Conservation (phyloP, 2,329 filamentous ascomycete genomes). For the Fusarium continuum region DNA sequence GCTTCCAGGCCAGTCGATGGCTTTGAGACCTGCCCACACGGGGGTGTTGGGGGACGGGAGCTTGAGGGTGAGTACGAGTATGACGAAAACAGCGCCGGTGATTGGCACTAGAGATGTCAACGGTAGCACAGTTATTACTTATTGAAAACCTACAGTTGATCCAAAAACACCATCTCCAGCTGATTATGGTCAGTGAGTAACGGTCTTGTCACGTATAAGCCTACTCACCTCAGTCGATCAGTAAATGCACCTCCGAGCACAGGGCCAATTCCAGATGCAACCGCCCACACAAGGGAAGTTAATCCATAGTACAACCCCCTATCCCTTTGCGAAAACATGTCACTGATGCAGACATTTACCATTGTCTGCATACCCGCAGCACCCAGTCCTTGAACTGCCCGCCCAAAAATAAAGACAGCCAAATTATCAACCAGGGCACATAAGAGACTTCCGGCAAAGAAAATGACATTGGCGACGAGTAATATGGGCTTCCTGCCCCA, state of each 20-base stretch:
- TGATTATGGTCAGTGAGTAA: not conserved
- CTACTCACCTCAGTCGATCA: slow-evolving; percentile 60
- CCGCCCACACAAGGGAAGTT: slow-evolving; percentile 72
- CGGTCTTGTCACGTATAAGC: fast-evolving
- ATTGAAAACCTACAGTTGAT: slow-evolving; percentile 56
- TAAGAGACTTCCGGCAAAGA: slow-evolving; percentile 62
- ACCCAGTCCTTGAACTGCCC: slow-evolving; percentile 62
- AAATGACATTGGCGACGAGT: slow-evolving; percentile 57
- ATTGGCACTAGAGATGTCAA: slow-evolving; percentile 51
- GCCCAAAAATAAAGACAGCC: slow-evolving; percentile 49
- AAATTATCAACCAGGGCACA: slow-evolving; percentile 58
- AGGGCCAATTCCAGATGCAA: slow-evolving; percentile 72
- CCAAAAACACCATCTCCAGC: slow-evolving; percentile 60
- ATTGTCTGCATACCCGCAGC: slow-evolving; percentile 61
- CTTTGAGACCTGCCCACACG: slow-evolving; percentile 67
- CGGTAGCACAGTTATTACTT: fast-evolving
- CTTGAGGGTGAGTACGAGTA: slow-evolving; percentile 70
- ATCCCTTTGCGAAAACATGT: slow-evolving; percentile 57
- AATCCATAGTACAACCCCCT: slow-evolving; percentile 66
- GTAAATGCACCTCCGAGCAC: slow-evolving; percentile 72
- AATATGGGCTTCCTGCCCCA: slow-evolving; percentile 66
- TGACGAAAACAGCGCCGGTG: slow-evolving; percentile 63
- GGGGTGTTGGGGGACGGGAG: slow-evolving; percentile 74
- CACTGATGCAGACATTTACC: slow-evolving; percentile 63
- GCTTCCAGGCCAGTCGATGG: slow-evolving; percentile 69